These are phyloP conservation scores for Aristolochia fimbriata DNA, from an alignment of 164 flowering plant genomes.

Conservation along the genomic window DNA sequence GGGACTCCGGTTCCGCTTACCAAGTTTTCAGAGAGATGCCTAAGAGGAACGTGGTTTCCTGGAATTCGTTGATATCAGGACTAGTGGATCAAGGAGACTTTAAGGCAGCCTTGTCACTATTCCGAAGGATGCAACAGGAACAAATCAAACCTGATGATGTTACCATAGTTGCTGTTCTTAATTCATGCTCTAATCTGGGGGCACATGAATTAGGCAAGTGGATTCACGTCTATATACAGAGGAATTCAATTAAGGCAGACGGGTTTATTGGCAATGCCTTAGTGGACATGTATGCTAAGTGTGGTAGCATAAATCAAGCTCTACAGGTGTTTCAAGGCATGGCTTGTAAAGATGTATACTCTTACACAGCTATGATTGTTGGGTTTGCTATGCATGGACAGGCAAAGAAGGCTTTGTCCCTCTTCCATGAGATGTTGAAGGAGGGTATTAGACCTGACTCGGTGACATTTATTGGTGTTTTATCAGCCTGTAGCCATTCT, in stretches of 20 bases:
- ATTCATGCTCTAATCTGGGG: slow-evolving; percentile 12
- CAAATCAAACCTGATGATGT: slow-evolving; percentile 9
- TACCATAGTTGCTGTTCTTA: slow-evolving; percentile 12
- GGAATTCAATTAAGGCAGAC: slow-evolving; percentile 4
- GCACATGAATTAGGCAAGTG: slow-evolving; percentile 15
- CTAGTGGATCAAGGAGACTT: slow-evolving; percentile 13
- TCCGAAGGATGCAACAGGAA: slow-evolving; percentile 7
- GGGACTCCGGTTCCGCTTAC: slow-evolving; percentile 9
- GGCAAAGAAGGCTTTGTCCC: slow-evolving; percentile 8
- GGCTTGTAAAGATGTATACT: slow-evolving; percentile 9
- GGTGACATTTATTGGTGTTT: slow-evolving; percentile 13
- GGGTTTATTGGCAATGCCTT: slow-evolving; percentile 16
- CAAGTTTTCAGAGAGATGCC: slow-evolving; percentile 9
- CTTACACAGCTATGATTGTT: slow-evolving; percentile 14
- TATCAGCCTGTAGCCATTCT: slow-evolving; percentile 15
- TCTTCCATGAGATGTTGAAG: slow-evolving; percentile 12
- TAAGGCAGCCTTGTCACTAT: slow-evolving; percentile 10
- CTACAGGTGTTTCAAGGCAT: slow-evolving; percentile 6
- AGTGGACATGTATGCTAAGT: slow-evolving; percentile 16
- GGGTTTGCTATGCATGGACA: slow-evolving; percentile 17
- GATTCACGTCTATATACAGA: slow-evolving; percentile 10
- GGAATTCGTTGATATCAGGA: slow-evolving; percentile 14
- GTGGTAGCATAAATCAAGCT: slow-evolving; percentile 14
- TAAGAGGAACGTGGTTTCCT: slow-evolving; percentile 12
- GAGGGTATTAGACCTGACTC: slow-evolving; percentile 10